Conservation (phyloP, 164 flowering plant species). For the Sedum album region DNA sequence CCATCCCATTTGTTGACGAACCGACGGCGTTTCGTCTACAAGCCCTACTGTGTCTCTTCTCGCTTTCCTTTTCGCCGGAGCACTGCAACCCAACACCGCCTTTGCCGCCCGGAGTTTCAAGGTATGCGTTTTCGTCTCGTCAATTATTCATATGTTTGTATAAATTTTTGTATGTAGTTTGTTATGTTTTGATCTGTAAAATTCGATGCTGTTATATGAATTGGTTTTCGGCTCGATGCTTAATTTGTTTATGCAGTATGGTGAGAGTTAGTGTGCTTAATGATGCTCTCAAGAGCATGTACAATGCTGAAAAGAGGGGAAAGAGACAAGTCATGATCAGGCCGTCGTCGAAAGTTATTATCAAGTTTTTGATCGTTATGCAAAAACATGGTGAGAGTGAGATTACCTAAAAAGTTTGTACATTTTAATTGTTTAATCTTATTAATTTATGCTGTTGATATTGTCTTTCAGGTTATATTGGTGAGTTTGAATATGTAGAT, state of each 20-base stretch:
- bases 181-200: too few relatives aligned
- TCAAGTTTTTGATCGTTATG: constrained; percentile 61
- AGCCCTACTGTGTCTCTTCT: too few relatives aligned
- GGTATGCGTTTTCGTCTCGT: too few relatives aligned
- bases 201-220: too few relatives aligned
- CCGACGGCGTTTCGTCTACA: too few relatives aligned
- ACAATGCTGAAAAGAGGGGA: constrained; percentile 64
- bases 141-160: too few relatives aligned
- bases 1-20: too few relatives aligned
- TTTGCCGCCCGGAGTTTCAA: too few relatives aligned
- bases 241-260: constrained; percentile 25
- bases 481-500: constrained; percentile 63
- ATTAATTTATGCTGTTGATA: background rate
- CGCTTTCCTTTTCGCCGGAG: too few relatives aligned
- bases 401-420: background rate
- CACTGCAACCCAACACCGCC: too few relatives aligned
- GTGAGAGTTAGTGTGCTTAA: constrained; percentile 55
- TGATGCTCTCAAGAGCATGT: constrained; percentile 72
- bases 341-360: constrained; percentile 61
- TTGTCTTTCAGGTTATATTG: constrained; percentile 41
- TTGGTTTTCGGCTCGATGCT: too few relatives aligned
- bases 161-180: too few relatives aligned
- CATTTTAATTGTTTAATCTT: background rate
- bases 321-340: constrained; percentile 70
- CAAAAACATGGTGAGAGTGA: constrained; percentile 54